Evolutionary conservation across 2,329 filamentous ascomycete genomes (phyloP).

Genomic region (Waltergamsia citrina): DNA sequence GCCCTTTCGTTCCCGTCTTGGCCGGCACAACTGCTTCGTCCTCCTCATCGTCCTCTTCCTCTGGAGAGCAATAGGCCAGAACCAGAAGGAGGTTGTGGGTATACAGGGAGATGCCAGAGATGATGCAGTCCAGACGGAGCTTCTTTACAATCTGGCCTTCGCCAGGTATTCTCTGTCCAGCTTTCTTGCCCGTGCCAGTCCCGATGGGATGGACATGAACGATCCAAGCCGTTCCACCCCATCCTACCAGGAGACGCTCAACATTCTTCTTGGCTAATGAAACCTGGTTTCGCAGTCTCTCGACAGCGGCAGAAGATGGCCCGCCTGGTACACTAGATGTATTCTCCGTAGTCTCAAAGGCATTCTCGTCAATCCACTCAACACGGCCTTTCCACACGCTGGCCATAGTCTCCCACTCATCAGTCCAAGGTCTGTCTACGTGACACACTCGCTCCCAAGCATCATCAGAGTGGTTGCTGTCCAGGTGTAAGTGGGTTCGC

Average conservation of each 20-base stretch:
- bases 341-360: constrained; percentile 61
- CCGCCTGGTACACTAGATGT: constrained; percentile 26
- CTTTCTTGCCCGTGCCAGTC: constrained; percentile 54
- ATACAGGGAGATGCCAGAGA: constrained; percentile 95
- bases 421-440: constrained; percentile 76
- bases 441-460: constrained; percentile 95
- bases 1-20: no score
- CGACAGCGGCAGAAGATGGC: constrained; percentile 31
- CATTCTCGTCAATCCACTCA: constrained; percentile 86
- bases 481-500: constrained; percentile 77
- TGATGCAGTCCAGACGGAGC: constrained; percentile 92
- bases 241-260: constrained; percentile 84
- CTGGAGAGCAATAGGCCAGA: constrained; percentile 77
- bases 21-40: constrained; percentile 13
- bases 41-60: constrained; percentile 53
- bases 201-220: constrained; percentile 78
- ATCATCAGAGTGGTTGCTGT: constrained; percentile 65
- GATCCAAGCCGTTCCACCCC: constrained; percentile 95
- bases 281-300: constrained; percentile 38
- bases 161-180: constrained; percentile 62
- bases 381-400: constrained; percentile 86
- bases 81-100: constrained; percentile 84
- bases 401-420: constrained; percentile 93
- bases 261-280: constrained; percentile 36
- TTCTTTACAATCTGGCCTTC: constrained; percentile 86